A percentile compares a stretch with the other conserved stretches of the same genome.
phyloP scores from a whole-genome alignment of 2,329 filamentous ascomycete species.

The Nemania diffusa region DNA sequence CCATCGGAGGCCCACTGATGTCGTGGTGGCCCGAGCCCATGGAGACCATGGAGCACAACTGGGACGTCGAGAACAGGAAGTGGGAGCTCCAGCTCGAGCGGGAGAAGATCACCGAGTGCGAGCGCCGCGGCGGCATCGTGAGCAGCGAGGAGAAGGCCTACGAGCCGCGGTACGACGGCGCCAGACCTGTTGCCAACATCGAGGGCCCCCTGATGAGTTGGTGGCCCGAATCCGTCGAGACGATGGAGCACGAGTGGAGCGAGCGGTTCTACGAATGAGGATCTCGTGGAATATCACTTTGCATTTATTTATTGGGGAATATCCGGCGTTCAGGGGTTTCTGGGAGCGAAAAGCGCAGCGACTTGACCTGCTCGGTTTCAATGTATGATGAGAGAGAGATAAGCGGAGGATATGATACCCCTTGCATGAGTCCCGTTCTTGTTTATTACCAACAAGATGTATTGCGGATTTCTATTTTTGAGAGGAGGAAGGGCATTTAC shows the following conservation, averaged over 20 bases:
- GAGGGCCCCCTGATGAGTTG: constrained; percentile 43
- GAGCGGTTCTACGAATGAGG: constrained; percentile 48
- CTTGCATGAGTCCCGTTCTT: constrained; percentile 29
- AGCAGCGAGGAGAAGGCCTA: constrained; percentile 1
- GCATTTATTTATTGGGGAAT: constrained; percentile 9
- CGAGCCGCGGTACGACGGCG: constrained; percentile 18
- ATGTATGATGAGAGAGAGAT: constrained; percentile 7
- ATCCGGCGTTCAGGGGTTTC: constrained; percentile 24
- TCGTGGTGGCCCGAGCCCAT: constrained; percentile 46
- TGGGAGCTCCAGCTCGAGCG: constrained; percentile 25
- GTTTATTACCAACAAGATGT: not conserved
- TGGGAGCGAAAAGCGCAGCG: constrained; percentile 13
- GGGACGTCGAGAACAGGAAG: constrained; percentile 36
- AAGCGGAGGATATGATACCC: constrained; percentile 30
- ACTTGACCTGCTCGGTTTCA: constrained; percentile 17
- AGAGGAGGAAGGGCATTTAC: constrained; percentile 1
- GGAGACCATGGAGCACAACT: constrained; percentile 42
- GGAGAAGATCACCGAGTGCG: constrained; percentile 18
- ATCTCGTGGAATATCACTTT: not conserved
- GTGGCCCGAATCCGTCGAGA: constrained; percentile 41
- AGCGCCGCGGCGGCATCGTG: constrained; percentile 19
- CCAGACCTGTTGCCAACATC: constrained; percentile 36
- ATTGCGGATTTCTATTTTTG: not conserved
- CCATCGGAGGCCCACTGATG: constrained; percentile 44
- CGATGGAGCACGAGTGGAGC: constrained; percentile 43